These are phyloP conservation scores for Saccharomycopsis sp. DNA, from an alignment of 805 yeast species.

Conservation along the genomic window DNA sequence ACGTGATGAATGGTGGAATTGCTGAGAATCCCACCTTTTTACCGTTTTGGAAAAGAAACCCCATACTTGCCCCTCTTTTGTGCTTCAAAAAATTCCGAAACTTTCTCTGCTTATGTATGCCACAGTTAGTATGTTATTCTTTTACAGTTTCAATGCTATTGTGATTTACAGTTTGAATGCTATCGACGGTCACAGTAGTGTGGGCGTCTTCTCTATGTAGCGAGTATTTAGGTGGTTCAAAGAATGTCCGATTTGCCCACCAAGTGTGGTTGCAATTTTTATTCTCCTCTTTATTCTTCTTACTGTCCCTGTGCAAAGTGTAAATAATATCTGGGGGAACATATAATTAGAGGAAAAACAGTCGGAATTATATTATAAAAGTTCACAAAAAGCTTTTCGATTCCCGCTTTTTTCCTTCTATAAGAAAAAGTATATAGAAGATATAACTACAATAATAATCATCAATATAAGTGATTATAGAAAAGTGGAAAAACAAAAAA, in stretches of 20 bases:
- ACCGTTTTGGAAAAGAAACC: neutral
- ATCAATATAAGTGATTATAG: neutral
- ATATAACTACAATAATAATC: neutral
- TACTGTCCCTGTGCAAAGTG: no score
- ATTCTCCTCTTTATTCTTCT: neutral
- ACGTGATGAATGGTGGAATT: slow-evolving; percentile 1
- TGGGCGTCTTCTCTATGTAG: no score
- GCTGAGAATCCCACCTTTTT: neutral
- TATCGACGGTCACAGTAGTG: no score
- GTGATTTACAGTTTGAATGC: no score
- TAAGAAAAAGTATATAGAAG: neutral
- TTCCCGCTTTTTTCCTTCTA: neutral
- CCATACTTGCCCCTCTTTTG: slow-evolving; percentile 2
- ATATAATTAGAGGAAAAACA: no score
- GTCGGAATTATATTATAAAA: neutral
- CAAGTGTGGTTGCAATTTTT: no score
- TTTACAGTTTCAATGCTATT: neutral
- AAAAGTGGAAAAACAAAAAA: neutral
- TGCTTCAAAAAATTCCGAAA: neutral
- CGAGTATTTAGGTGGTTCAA: no score
- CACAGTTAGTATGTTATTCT: neutral
- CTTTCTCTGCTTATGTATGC: neutral
- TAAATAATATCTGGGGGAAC: no score
- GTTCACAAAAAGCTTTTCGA: no score
- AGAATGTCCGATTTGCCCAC: no score